Evolutionary conservation across 2,329 filamentous ascomycete species (phyloP), one percentile per base, ranked within the genome.

Genomic region (Akanthomyces muscarius): DNA sequence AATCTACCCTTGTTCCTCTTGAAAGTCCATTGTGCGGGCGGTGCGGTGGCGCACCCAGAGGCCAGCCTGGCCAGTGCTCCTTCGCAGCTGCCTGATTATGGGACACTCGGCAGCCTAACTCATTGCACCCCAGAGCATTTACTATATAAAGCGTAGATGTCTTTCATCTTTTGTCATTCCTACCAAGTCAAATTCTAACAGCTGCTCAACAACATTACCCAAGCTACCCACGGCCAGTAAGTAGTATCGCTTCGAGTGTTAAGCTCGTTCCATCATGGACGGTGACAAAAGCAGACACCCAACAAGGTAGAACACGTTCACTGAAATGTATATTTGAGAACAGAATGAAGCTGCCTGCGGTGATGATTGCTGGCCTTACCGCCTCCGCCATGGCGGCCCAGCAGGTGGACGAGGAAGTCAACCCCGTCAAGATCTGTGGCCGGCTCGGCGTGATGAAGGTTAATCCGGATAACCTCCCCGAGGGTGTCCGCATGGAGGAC

Each of bases 361-460:
- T 60, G 13, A 21, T 33, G 4, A 4, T 52, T 16, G 47, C 36
- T 23, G 33, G 7, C 2, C 13, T 51, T 11, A 23, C 23, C 36
- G 47, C 47, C 6, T 41, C 44, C 11, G 23, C 47, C 14, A 25
- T 21, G 18, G 57, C 23, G 13, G 21, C 57, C 23, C 16, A 52
- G 10, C 33, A 28, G 8, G 3, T 16, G 10, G 23, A 10, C 6
- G 25, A 36, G 23, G 57, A 52, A 30, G 11, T 52, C 13, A 36
- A 52, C 23, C 47, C 47, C 23, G 25, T 60, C 23, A 52, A 44
- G 57, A 21, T 52, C 18, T 60, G 47, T 25, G 36, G 47, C 10
- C 36, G 47, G 18, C 57, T 60, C 16, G 18, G 47, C 36, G 57
- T 52, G 13, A 60, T 52, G 57, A 60, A 44, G 11, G 11, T 36